Percentiles rank a stretch among this genome's conserved stretches.
Evolutionary conservation across 495 filamentous ascomycete species (phyloP).

Genomic region (Xylaria telfairii): DNA sequence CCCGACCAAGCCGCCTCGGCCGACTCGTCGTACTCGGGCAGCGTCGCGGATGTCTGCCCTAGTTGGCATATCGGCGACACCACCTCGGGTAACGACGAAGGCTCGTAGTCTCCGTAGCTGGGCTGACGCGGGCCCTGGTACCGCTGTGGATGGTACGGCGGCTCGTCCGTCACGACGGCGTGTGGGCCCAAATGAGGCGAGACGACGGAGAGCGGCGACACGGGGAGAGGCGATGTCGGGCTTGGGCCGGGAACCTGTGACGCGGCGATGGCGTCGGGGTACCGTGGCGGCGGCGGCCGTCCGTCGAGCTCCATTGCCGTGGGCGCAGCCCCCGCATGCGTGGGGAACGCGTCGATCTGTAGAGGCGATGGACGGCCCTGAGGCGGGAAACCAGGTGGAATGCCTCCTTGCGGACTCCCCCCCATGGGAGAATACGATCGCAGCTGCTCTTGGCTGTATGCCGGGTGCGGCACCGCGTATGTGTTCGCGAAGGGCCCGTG

Average conservation of each 20-base stretch:
- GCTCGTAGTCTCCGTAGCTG: not conserved
- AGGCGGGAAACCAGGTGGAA: not conserved
- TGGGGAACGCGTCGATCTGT: not conserved
- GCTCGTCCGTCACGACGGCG: not conserved
- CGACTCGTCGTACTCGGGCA: conserved; percentile 20
- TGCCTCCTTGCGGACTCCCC: not conserved
- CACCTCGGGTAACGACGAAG: not conserved
- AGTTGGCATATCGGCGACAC: conserved; percentile 24
- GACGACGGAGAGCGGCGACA: conserved; percentile 15
- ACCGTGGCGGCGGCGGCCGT: conserved; percentile 14
- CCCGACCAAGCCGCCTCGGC: conserved; percentile 10
- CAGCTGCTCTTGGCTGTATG: not conserved
- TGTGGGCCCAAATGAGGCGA: not conserved
- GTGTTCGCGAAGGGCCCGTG: not conserved
- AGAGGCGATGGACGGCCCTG: not conserved
- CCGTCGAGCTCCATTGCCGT: conserved; percentile 3
- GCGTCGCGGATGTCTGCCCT: conserved; percentile 19
- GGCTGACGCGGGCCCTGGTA: conserved; percentile 1
- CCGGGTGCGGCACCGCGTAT: not conserved
- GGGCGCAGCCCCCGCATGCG: not conserved
- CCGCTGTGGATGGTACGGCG: not conserved
- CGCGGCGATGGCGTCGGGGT: conserved; percentile 3
- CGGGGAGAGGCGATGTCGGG: conserved; percentile 23
- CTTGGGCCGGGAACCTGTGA: not conserved
- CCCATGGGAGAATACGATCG: not conserved